Conservation (phyloP, 371 early-diverging fungal species). For the Quaeritorhiza haematococci region DNA sequence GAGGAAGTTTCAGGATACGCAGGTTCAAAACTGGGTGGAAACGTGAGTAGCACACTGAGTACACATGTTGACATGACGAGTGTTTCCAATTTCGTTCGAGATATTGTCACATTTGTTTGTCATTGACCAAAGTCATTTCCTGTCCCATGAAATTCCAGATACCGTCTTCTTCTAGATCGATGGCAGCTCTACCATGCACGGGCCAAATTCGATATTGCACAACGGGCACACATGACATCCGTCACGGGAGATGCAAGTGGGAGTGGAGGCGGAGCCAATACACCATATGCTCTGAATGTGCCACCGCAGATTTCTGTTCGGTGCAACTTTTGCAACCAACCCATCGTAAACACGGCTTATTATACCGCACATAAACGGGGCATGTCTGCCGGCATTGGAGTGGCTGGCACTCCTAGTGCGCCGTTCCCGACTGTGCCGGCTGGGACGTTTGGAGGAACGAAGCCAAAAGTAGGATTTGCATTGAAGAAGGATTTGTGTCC, state of each 20-base stretch:
- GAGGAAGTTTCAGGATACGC: constrained; percentile 52
- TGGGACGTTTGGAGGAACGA: neutral
- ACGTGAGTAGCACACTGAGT: no score
- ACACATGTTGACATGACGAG: neutral
- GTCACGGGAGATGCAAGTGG: neutral
- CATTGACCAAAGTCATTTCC: neutral
- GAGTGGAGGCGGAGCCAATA: neutral
- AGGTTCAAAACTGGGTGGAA: constrained; percentile 77
- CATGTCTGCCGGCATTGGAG: no score
- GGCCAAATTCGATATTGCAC: constrained; percentile 83
- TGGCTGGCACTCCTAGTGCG: neutral
- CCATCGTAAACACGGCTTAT: constrained; percentile 2
- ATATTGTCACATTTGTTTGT: no score
- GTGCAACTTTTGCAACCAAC: constrained; percentile 73
- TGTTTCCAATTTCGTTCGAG: no score
- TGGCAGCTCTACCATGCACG: constrained; percentile 82
- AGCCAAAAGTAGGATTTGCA: neutral
- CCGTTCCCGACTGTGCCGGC: neutral
- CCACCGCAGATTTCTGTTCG: constrained; percentile 81
- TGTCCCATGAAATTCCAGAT: constrained; percentile 36
- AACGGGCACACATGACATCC: constrained; percentile 35
- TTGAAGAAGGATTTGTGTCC: neutral
- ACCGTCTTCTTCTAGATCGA: constrained; percentile 80
- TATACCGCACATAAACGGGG: neutral
- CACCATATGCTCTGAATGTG: constrained; percentile 8